Percentiles rank a stretch among this genome's conserved stretches.
phyloP scores from a whole-genome alignment of 345 rosid genomes.

The Hibiscus syriacus region DNA sequence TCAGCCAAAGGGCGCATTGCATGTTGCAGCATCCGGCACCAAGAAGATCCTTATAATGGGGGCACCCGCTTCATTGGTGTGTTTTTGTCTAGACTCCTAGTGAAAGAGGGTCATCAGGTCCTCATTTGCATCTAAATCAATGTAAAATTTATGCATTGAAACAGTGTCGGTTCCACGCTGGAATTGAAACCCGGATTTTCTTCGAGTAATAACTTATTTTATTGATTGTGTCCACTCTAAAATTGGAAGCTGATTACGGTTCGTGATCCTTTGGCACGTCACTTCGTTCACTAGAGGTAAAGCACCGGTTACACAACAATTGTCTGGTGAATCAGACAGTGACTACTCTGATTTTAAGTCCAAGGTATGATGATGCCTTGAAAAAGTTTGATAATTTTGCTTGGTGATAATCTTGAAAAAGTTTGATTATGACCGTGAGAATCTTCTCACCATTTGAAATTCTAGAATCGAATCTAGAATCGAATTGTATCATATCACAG shows the following conservation, averaged over 20 bases:
- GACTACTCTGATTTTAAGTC: slow-evolving; percentile 83
- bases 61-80: slow-evolving; percentile 86
- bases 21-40: slow-evolving; percentile 62
- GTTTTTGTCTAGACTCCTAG: slow-evolving; percentile 86
- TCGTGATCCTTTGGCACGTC: slow-evolving; percentile 38
- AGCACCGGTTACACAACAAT: slow-evolving; percentile 75
- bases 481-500: no score
- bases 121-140: background rate
- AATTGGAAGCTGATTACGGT: background rate
- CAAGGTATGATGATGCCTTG: slow-evolving; percentile 43
- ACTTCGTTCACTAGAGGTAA: slow-evolving; percentile 94
- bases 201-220: no score
- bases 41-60: slow-evolving; percentile 94
- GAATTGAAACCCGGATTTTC: no score
- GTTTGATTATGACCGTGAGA: no score
- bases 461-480: no score
- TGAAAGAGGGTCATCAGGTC: slow-evolving; percentile 94
- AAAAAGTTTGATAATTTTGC: background rate
- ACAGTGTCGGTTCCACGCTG: no score
- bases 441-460: no score
- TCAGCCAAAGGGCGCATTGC: slow-evolving; percentile 61
- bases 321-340: slow-evolving; percentile 86
- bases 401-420: no score
- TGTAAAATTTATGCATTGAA: background rate
- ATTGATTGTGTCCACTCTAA: no score